Conservation (phyloP, 148 eudicot genomes). For the Rhododendron henanense region DNA sequence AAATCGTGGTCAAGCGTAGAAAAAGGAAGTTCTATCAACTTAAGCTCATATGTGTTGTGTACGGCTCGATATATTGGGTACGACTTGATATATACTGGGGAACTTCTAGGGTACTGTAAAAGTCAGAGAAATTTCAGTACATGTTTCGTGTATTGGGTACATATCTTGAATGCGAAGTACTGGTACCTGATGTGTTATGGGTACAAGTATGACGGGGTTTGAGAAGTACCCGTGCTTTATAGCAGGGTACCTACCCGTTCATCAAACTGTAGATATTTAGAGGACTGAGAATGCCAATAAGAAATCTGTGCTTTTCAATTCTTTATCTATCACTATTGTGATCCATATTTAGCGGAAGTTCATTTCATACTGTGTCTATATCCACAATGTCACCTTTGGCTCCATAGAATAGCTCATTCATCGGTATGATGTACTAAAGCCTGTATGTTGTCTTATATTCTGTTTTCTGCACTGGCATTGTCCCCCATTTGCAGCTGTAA, state of each 20-base stretch:
- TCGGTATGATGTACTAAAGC: not conserved
- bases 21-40: not conserved
- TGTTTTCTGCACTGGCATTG: not conserved
- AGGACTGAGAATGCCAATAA: not conserved
- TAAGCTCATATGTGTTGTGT: not conserved
- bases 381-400: not conserved
- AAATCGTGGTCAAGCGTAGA: not conserved
- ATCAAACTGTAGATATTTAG: too few species aligned
- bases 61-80: not conserved
- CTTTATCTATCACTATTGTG: not conserved
- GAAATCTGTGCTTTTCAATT: not conserved
- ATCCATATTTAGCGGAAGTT: not conserved
- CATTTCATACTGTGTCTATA: not conserved
- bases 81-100: not conserved
- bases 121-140: not conserved
- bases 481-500: slow-evolving; percentile 51
- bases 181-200: not conserved
- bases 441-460: not conserved
- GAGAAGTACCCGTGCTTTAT: not conserved
- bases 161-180: not conserved
- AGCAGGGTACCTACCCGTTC: too few species aligned
- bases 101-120: not conserved
- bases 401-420: not conserved
- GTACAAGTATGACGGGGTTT: not conserved
- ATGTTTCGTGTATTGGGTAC: not conserved